Evolutionary conservation across 1,139 yeast species (phyloP), one percentile per base, ranked within the genome.

Genomic region (Hyphopichia pseudoburtonii): DNA sequence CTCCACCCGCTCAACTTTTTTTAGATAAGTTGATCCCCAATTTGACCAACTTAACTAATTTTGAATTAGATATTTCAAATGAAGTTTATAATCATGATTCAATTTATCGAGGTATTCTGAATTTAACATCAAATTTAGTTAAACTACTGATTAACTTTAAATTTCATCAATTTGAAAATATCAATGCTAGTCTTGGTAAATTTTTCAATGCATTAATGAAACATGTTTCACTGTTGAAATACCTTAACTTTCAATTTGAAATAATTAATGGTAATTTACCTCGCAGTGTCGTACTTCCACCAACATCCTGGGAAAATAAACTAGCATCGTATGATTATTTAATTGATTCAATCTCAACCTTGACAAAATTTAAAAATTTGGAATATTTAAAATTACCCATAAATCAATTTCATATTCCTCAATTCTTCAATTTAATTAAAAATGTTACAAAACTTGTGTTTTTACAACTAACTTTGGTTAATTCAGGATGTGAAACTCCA

Each of bases 1-100:
- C 35, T 6, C 44, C 47, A 6, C 48, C 47, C 5, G 26, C 33
- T 10, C 11, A 26, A 4, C 38, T 38, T 3, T 49, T 54, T 33
- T 37, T 47, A 12, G 48, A 48, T 16, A 26, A 22, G 2, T 33
- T 46, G 25, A 35, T 40, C 1, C 49, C 53, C 0, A 34, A 37
- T 17, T 31, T 52, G 23, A 30, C 29, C 4, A 36, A 36, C 17
- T 36, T 55, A 17, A 32, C 39, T 19, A 37, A 36, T 11, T 31
- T 56, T 19, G 46, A 48, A 12, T 30, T 59, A 19, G 43, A 50
- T 27, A 27, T 57, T 7, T 25, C 37, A n/a, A 57, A 58, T 36
- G 50, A 50, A 22, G 47, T 52, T 4, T 41, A 44, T 30, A 39
- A 44, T 35, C 52, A 54, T 33, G 35, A 40, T n/a, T 38, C 42